These are phyloP conservation scores for Stylosanthes scabra DNA, from an alignment of 331 rosid genomes.

Conservation along the genomic window DNA sequence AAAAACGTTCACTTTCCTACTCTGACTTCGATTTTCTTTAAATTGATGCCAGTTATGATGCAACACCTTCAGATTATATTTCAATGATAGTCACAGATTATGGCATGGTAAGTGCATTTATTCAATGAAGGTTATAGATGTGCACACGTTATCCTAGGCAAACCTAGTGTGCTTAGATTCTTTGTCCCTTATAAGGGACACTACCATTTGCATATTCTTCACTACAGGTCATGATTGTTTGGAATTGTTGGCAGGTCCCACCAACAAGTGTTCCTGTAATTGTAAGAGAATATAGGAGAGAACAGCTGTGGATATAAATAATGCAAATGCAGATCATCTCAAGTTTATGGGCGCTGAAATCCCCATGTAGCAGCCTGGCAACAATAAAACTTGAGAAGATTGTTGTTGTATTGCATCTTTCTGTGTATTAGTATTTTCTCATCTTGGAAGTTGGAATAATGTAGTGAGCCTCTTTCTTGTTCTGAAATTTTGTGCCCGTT, in stretches of 20 bases:
- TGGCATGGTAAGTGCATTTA: constrained; percentile 77
- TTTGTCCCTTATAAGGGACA: background rate
- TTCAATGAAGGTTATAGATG: constrained; percentile 16
- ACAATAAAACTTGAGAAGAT: constrained; percentile 48
- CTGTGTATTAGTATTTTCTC: constrained; percentile 1
- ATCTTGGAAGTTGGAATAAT: constrained; percentile 53
- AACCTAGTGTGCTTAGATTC: background rate
- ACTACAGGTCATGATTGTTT: constrained; percentile 5
- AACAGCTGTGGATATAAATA: constrained; percentile 53
- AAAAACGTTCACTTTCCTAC: background rate
- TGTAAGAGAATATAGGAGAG: constrained; percentile 67
- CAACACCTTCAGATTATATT: constrained; percentile 81
- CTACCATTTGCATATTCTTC: background rate
- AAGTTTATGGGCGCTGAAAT: constrained; percentile 43
- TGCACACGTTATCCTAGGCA: constrained; percentile 14
- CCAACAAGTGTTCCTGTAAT: constrained; percentile 80
- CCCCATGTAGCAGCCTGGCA: constrained; percentile 26
- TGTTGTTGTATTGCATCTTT: constrained; percentile 40
- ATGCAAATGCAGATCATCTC: constrained; percentile 35
- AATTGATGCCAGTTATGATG: constrained; percentile 67
- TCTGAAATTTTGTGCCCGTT: constrained; percentile 30
- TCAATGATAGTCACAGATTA: constrained; percentile 86
- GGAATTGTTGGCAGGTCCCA: constrained; percentile 55
- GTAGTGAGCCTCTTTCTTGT: constrained; percentile 31
- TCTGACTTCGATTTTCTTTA: constrained; percentile 33